Evolutionary conservation across 2,329 filamentous ascomycete species (phyloP).

Genomic region (Incumbomyces delicatus): DNA sequence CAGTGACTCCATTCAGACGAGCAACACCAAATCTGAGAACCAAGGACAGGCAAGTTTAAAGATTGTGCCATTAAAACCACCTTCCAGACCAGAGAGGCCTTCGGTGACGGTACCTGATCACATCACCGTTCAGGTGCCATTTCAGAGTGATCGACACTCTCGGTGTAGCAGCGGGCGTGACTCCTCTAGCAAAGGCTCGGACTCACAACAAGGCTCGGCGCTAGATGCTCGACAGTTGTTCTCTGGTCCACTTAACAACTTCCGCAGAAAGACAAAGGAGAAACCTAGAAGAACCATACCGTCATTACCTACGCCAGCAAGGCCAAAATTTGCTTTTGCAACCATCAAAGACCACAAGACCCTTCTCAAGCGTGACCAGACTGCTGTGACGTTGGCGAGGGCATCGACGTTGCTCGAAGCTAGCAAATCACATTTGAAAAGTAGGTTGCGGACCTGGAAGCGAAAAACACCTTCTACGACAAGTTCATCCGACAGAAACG

Average conservation of each 20-base stretch:
- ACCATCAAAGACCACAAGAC: constrained; percentile 10
- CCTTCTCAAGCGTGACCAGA: constrained; percentile 14
- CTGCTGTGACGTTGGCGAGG: constrained; percentile 11
- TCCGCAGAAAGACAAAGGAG: not conserved
- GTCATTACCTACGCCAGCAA: not conserved
- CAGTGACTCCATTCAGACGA: not conserved
- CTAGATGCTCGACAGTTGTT: constrained; percentile 7
- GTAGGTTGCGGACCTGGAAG: not conserved
- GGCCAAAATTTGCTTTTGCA: not conserved
- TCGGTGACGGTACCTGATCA: not conserved
- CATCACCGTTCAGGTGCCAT: constrained; percentile 11
- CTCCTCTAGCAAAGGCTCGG: not conserved
- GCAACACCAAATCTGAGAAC: not conserved
- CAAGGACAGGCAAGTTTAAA: not conserved
- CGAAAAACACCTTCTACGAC: not conserved
- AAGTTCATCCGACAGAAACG: not conserved
- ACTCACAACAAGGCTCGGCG: not conserved
- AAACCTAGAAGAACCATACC: not conserved
- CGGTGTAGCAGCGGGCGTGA: too few species aligned
- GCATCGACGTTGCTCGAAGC: constrained; percentile 13
- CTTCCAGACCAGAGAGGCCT: not conserved
- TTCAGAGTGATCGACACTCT: not conserved
- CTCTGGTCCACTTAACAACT: constrained; percentile 9
- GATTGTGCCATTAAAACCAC: constrained; percentile 5
- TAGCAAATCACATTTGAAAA: not conserved